phyloP scores from a whole-genome alignment of 495 filamentous ascomycete genomes.

The Podospora comata region DNA sequence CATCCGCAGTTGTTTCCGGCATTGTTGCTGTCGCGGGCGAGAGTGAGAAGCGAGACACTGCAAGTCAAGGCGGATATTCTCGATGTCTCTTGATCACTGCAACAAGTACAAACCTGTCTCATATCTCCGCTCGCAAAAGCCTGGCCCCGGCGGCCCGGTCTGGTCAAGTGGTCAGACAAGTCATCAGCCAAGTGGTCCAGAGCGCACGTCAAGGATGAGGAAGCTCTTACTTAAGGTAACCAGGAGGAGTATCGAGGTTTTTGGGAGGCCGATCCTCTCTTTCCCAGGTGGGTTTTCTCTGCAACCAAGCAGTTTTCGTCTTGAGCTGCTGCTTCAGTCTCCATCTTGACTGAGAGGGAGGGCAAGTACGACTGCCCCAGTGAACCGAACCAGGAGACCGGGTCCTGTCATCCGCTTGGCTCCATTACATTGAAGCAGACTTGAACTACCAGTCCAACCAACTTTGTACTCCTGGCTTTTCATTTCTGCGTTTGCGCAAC shows the following conservation, averaged over 20 bases:
- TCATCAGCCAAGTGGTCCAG: background rate
- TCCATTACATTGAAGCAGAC: background rate
- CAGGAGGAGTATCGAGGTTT: no score
- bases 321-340: background rate
- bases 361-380: background rate
- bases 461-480: background rate
- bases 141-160: background rate
- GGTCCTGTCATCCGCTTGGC: background rate
- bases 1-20: background rate
- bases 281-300: background rate
- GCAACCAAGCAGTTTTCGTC: background rate
- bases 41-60: background rate
- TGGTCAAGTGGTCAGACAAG: background rate
- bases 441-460: background rate
- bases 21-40: conserved; percentile 2
- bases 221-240: background rate
- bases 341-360: background rate
- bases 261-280: background rate
- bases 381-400: background rate
- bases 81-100: conserved; percentile 1
- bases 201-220: background rate
- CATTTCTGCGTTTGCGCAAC: conserved; percentile 7
- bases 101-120: conserved; percentile 9
- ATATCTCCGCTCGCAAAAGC: conserved; percentile 6
- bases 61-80: conserved; percentile 1